Percentiles rank a stretch among this genome's conserved stretches.
Evolutionary conservation across 2,329 filamentous ascomycete species (phyloP).

Genomic region (Neopestalotiopsis clavispora): DNA sequence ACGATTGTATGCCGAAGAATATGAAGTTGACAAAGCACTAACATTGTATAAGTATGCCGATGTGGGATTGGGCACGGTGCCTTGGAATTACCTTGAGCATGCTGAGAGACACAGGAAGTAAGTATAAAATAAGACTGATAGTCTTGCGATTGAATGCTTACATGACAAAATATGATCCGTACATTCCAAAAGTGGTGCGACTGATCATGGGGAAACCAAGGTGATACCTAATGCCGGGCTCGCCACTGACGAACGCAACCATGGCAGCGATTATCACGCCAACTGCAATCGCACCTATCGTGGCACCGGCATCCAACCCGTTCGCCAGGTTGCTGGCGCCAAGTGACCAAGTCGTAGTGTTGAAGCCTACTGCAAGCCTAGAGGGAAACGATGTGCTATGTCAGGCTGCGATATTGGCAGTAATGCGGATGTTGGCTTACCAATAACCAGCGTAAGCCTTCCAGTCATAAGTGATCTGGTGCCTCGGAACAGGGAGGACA

Average conservation of each 20-base stretch:
- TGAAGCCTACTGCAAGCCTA: slow-evolving; percentile 10
- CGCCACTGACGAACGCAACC: slow-evolving; percentile 26
- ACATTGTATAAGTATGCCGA: neutral
- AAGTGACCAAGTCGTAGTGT: slow-evolving; percentile 22
- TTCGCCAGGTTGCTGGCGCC: slow-evolving; percentile 26
- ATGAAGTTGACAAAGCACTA: slow-evolving; percentile 31
- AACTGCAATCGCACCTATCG: slow-evolving; percentile 27
- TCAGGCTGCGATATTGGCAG: neutral
- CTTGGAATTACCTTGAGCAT: neutral
- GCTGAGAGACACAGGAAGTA: too few relatives aligned
- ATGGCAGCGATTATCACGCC: slow-evolving; percentile 23
- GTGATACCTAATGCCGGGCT: slow-evolving; percentile 27
- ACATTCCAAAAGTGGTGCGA: slow-evolving; percentile 33
- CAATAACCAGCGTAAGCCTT: slow-evolving; percentile 23
- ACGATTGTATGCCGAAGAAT: slow-evolving; percentile 28
- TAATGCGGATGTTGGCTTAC: too few relatives aligned
- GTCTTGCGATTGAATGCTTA: slow-evolving; percentile 18
- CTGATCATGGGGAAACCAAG: slow-evolving; percentile 34
- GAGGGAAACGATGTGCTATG: neutral
- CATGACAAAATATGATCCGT: slow-evolving; percentile 33
- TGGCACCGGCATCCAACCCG: slow-evolving; percentile 26
- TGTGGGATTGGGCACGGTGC: neutral
- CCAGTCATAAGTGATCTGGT: slow-evolving; percentile 24
- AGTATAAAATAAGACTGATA: too few relatives aligned
- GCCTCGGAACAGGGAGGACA: slow-evolving; percentile 23